These are phyloP conservation scores for Thelephora ganbajun DNA, from an alignment of 768 basidiomycete genomes.

Conservation along the genomic window DNA sequence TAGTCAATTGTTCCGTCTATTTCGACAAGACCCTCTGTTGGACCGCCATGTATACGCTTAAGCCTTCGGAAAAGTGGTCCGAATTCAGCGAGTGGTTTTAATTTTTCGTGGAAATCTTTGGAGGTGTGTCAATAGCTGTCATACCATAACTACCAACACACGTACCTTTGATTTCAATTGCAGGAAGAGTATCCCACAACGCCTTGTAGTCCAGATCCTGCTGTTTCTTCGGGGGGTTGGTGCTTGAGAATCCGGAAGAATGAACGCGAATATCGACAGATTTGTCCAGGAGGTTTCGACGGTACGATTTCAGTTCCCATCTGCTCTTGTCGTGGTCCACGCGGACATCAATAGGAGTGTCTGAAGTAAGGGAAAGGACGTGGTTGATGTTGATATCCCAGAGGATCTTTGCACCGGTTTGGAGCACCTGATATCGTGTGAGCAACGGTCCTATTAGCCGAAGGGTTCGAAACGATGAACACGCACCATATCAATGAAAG, in stretches of 20 bases:
- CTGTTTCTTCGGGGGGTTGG: background rate
- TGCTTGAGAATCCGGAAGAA: background rate
- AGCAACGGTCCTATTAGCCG: too few species aligned
- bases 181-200: background rate
- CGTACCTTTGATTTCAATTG: too few species aligned
- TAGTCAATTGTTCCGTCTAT: too few species aligned
- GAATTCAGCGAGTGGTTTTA: conserved; percentile 20
- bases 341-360: conserved; percentile 9
- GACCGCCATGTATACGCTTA: too few species aligned
- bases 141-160: too few species aligned
- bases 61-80: conserved; percentile 9
- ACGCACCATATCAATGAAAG: conserved; percentile 24
- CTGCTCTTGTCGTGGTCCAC: conserved; percentile 9
- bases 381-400: conserved; percentile 14
- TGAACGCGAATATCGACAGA: background rate
- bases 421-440: conserved; percentile 19
- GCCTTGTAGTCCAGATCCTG: too few species aligned
- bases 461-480: conserved; percentile 5
- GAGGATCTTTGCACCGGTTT: conserved; percentile 18
- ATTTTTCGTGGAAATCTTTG: conserved; percentile 17
- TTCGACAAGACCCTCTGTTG: too few species aligned
- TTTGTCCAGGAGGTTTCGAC: conserved; percentile 8
- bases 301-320: too few species aligned
- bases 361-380: conserved; percentile 13
- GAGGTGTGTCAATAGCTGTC: background rate